Conservation (phyloP, 495 filamentous ascomycete species). For the Jackrogersella multiformis region DNA sequence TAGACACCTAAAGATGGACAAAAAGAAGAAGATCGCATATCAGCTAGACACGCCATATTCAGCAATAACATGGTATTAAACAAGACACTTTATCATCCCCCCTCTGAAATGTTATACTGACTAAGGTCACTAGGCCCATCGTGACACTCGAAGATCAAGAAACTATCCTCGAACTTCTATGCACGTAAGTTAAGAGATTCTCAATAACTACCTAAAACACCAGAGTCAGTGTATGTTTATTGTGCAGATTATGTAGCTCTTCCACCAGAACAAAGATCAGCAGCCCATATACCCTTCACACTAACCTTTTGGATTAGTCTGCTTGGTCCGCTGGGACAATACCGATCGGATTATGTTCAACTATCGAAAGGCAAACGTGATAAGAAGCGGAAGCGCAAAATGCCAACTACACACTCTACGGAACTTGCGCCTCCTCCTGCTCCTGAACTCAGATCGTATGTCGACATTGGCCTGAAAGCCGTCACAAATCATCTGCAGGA, state of each 20-base stretch:
- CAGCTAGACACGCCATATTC: slow-evolving; percentile 57
- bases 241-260: too few species aligned
- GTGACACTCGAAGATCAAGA: slow-evolving; percentile 60
- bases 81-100: not conserved
- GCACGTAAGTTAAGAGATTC: slow-evolving; percentile 54
- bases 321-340: slow-evolving; percentile 63
- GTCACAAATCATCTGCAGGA: slow-evolving; percentile 64
- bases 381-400: slow-evolving; percentile 56
- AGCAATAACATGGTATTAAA: slow-evolving; percentile 46
- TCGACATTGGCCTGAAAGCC: slow-evolving; percentile 67
- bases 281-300: not conserved
- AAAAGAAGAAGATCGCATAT: slow-evolving; percentile 51
- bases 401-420: slow-evolving; percentile 23
- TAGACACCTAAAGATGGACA: slow-evolving; percentile 38
- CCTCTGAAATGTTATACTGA: not conserved
- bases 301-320: slow-evolving; percentile 52
- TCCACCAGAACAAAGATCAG: too few species aligned
- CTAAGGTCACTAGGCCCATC: slow-evolving; percentile 54
- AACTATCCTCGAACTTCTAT: slow-evolving; percentile 64
- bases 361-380: slow-evolving; percentile 64
- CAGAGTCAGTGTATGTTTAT: too few species aligned
- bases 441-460: slow-evolving; percentile 59
- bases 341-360: slow-evolving; percentile 57
- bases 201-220: not conserved
- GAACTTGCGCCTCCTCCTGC: slow-evolving; percentile 42